A percentile compares a stretch with the other conserved stretches of the same genome.
These are phyloP conservation scores for Populus hybrid DNA, from an alignment of 441 rosid genomes.

Conservation along the genomic window DNA sequence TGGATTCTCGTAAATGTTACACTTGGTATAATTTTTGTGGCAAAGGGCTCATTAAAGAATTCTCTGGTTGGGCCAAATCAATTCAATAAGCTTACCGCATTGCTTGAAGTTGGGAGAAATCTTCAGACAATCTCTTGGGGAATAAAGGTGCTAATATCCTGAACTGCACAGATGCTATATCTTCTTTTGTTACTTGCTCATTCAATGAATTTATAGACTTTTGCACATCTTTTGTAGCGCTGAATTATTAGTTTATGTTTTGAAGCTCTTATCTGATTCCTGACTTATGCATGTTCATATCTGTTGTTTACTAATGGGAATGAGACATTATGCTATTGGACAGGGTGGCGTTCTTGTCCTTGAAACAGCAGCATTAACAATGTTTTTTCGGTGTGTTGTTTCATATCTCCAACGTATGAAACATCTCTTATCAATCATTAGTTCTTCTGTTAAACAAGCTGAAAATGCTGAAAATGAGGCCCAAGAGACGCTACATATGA, in stretches of 20 bases:
- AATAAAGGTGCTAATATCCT: slow-evolving; percentile 57
- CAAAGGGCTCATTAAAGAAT: slow-evolving; percentile 54
- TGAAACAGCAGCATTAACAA: slow-evolving; percentile 58
- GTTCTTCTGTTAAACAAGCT: slow-evolving; percentile 29
- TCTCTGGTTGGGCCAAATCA: slow-evolving; percentile 49
- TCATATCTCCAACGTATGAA: slow-evolving; percentile 35
- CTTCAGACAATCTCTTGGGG: slow-evolving; percentile 53
- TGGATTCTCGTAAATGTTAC: slow-evolving; percentile 50
- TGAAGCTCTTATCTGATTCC: slow-evolving; percentile 3
- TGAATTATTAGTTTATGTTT: slow-evolving; percentile 5
- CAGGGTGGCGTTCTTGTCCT: slow-evolving; percentile 83
- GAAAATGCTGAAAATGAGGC: slow-evolving; percentile 38
- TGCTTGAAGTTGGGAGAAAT: slow-evolving; percentile 56
- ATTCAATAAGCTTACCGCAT: slow-evolving; percentile 52
- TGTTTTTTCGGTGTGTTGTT: slow-evolving; percentile 44
- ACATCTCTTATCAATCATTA: slow-evolving; percentile 36
- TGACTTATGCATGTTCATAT: slow-evolving; percentile 3
- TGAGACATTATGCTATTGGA: slow-evolving; percentile 36
- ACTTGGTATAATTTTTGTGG: slow-evolving; percentile 50
- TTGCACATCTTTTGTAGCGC: not conserved
- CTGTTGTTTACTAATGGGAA: slow-evolving; percentile 16
- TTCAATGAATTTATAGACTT: slow-evolving; percentile 2
- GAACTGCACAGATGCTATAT: slow-evolving; percentile 15
- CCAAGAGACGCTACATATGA: slow-evolving; percentile 27
- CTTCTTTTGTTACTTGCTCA: slow-evolving; percentile 14